phyloP scores from a whole-genome alignment of 129 eudicot species.

The Helianthus tuberosus region DNA sequence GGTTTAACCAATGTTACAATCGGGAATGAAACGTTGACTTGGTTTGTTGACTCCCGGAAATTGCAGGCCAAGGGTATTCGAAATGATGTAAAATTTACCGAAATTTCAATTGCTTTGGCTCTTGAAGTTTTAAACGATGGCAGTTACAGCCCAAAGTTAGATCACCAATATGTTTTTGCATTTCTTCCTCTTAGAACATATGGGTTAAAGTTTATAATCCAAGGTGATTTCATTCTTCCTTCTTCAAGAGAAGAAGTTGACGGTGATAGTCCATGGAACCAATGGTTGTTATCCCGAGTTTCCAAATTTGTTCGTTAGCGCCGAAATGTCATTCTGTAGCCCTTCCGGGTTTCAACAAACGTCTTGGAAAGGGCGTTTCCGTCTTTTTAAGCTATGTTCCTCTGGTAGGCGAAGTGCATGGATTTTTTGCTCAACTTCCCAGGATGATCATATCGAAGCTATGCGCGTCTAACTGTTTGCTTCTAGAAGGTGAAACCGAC shows the following conservation, averaged over 20 bases:
- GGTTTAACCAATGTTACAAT: conserved; percentile 65
- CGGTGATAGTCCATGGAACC: conserved; percentile 92
- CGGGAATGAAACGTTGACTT: conserved; percentile 71
- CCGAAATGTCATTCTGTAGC: conserved; percentile 66
- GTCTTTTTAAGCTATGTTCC: conserved; percentile 85
- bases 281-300: conserved; percentile 80
- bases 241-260: conserved; percentile 98
- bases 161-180: conserved; percentile 87
- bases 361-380: conserved; percentile 68
- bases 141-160: conserved; percentile 51
- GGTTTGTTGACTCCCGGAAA: conserved; percentile 65
- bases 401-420: conserved; percentile 86
- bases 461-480: conserved; percentile 72
- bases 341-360: conserved; percentile 62
- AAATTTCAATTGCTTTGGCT: conserved; percentile 85
- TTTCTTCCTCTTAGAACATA: conserved; percentile 91
- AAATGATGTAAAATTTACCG: conserved; percentile 63
- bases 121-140: conserved; percentile 53
- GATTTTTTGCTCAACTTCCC: conserved; percentile 86
- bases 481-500: conserved; percentile 51
- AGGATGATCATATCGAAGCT: conserved; percentile 78
- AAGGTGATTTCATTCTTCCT: conserved; percentile 96
- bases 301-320: conserved; percentile 70
- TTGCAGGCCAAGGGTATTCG: conserved; percentile 56
- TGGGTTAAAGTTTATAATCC: conserved; percentile 86